Conservation (phyloP, 306 rosid genomes). For the Medicago arabica region DNA sequence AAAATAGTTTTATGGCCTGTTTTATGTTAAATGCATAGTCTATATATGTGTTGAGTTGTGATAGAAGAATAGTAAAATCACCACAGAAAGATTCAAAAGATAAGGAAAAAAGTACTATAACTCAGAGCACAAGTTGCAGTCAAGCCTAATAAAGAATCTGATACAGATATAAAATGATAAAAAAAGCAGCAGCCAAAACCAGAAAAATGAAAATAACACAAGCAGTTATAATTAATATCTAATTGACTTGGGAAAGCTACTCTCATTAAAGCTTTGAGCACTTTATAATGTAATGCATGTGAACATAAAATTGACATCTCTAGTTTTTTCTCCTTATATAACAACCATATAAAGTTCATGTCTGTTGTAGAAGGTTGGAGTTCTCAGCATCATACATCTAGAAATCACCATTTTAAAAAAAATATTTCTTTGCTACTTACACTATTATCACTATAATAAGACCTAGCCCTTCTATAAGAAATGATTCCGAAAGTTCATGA, state of each 20-base stretch:
- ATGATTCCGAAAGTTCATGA: slow-evolving; percentile 64
- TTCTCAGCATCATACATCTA: slow-evolving; percentile 32
- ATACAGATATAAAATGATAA: background rate
- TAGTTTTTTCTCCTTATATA: slow-evolving; percentile 24
- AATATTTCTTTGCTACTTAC: background rate
- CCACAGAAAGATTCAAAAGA: too few relatives aligned
- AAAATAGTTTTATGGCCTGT: too few relatives aligned
- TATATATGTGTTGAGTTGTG: too few relatives aligned
- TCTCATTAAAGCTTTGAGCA: slow-evolving; percentile 30
- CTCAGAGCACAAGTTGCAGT: background rate
- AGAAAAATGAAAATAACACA: slow-evolving; percentile 4
- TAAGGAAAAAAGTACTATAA: too few relatives aligned
- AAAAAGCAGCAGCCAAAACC: background rate
- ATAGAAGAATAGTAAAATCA: too few relatives aligned
- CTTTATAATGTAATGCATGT: slow-evolving; percentile 58
- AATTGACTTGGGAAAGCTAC: slow-evolving; percentile 40
- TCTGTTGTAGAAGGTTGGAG: slow-evolving; percentile 42
- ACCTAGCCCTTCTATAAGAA: background rate
- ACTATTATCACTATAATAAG: background rate
- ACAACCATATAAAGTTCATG: slow-evolving; percentile 44
- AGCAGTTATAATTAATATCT: slow-evolving; percentile 26
- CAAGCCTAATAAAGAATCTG: background rate
- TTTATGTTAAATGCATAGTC: too few relatives aligned
- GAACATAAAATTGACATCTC: slow-evolving; percentile 48
- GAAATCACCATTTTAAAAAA: slow-evolving; percentile 17